phyloP scores from a whole-genome alignment of 2,329 filamentous ascomycete species.

The Epichloe hybrida region DNA sequence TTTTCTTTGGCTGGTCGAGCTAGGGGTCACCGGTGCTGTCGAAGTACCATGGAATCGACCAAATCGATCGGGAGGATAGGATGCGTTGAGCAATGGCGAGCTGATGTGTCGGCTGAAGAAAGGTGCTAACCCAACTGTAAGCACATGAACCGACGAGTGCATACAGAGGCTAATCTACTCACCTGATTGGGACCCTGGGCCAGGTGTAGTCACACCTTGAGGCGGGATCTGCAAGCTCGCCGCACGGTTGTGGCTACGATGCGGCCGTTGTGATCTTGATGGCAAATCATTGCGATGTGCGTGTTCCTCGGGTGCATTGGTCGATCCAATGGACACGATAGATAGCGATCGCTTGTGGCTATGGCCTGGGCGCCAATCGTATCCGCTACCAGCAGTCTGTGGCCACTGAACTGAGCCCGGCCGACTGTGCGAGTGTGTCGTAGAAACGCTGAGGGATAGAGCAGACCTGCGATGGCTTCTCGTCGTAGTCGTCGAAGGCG shows the following conservation, averaged over 20 bases:
- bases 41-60: constrained; percentile 26
- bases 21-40: constrained; percentile 33
- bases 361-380: constrained; percentile 30
- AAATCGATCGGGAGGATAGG: constrained; percentile 37
- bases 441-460: constrained; percentile 47
- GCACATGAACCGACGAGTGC: background rate
- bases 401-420: constrained; percentile 36
- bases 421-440: constrained; percentile 29
- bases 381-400: constrained; percentile 15
- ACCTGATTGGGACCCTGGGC: constrained; percentile 25
- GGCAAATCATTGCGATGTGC: constrained; percentile 27
- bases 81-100: constrained; percentile 41
- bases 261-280: constrained; percentile 33
- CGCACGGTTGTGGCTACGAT: constrained; percentile 59
- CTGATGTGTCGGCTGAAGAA: constrained; percentile 30
- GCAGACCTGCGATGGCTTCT: constrained; percentile 51
- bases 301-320: constrained; percentile 34
- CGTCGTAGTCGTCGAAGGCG: constrained; percentile 24
- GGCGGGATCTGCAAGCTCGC: constrained; percentile 62
- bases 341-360: constrained; percentile 65
- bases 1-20: constrained; percentile 19
- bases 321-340: constrained; percentile 63
- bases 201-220: constrained; percentile 29
- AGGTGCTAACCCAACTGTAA: constrained; percentile 13
- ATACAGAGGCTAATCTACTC: constrained; percentile 4